Conservation (phyloP, 2,329 filamentous ascomycete species). For the Fusarium dimerum region DNA sequence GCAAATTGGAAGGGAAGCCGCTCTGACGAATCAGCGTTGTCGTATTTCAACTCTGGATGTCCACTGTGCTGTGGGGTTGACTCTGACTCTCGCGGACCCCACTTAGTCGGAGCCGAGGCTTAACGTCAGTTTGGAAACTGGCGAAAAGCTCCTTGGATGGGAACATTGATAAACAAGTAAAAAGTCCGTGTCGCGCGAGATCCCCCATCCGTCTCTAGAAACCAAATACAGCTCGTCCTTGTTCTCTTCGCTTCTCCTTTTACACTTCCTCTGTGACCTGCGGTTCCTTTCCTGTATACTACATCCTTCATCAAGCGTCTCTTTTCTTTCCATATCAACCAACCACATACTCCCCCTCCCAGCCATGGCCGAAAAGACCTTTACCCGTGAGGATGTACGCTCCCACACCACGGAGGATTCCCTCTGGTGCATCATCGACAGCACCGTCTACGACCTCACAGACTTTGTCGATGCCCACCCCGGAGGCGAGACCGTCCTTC, state of each 20-base stretch:
- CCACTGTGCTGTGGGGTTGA: neutral
- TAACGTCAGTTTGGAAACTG: conserved; percentile 6
- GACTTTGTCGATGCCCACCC: conserved; percentile 87
- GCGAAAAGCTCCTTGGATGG: neutral
- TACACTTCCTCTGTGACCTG: no score
- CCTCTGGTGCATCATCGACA: conserved; percentile 83
- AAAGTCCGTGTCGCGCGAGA: neutral
- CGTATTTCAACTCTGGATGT: conserved; percentile 14
- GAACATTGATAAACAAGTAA: neutral
- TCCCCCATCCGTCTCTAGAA: no score
- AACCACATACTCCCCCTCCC: neutral
- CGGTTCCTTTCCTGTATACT: neutral
- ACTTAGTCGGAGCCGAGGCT: conserved; percentile 26
- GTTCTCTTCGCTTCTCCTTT: no score
- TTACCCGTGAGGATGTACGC: conserved; percentile 66
- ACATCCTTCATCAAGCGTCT: neutral
- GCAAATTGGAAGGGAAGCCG: conserved; percentile 21
- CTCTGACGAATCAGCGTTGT: conserved; percentile 9
- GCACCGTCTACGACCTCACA: conserved; percentile 82
- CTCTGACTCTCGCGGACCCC: conserved; percentile 5
- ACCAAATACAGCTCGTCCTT: no score
- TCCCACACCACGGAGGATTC: conserved; percentile 75
- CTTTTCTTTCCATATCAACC: neutral
- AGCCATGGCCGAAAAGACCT: conserved; percentile 44
- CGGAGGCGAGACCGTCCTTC: conserved; percentile 76